Conservation (phyloP, 129 eudicot species). For the Flaveria brownii region DNA sequence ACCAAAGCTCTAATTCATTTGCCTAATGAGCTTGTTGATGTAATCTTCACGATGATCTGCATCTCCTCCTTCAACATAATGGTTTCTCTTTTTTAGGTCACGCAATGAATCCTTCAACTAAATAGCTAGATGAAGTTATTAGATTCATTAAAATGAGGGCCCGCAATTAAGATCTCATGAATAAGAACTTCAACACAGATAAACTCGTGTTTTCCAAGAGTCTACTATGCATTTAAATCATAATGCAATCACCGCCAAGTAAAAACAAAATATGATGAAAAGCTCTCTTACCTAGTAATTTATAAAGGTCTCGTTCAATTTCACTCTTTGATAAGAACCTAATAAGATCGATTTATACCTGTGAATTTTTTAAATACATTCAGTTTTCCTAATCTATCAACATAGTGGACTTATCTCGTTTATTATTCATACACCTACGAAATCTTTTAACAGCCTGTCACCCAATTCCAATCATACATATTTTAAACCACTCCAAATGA, state of each 20-base stretch:
- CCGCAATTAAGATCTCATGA: constrained; percentile 77
- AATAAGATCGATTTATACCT: constrained; percentile 86
- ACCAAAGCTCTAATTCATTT: constrained; percentile 55
- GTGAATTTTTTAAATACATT: constrained; percentile 3
- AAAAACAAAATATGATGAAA: not conserved
- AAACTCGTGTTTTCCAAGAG: constrained; percentile 61
- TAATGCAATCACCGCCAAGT: not conserved
- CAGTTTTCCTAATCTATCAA: not conserved
- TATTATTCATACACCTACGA: too few relatives aligned
- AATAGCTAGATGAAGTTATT: constrained; percentile 85
- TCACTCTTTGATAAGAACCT: constrained; percentile 86
- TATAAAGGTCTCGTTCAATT: constrained; percentile 93
- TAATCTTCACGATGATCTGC: constrained; percentile 78
- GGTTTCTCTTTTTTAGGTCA: constrained; percentile 78
- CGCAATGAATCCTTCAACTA: constrained; percentile 75
- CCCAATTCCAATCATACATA: constrained; percentile 18
- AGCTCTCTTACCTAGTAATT: constrained; percentile 55
- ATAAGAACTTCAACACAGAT: constrained; percentile 73
- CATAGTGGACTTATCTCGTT: too few relatives aligned
- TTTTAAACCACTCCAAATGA: constrained; percentile 23
- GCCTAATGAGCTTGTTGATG: constrained; percentile 76
- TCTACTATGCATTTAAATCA: not conserved
- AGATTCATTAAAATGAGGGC: constrained; percentile 81
- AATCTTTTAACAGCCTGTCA: constrained; percentile 26
- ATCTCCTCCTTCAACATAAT: constrained; percentile 87